Base-by-base conservation (phyloP, 306 rosid species). In the Quercus berberidifolia region DNA sequence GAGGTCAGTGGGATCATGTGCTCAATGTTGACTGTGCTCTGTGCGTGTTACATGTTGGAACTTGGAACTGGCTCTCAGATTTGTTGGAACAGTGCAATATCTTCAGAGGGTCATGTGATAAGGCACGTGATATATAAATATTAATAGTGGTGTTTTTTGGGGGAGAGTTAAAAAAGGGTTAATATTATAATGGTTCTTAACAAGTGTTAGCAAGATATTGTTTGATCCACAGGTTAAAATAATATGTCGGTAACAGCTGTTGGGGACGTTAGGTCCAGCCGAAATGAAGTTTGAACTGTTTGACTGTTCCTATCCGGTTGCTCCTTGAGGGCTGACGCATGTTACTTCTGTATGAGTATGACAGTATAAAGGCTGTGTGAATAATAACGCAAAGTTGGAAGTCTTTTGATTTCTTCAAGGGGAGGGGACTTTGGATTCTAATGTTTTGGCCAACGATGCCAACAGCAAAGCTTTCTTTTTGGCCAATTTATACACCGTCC, bases 1-100 rank as follows among this genome's bases (percentile, higher is more conserved):
- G 88, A 78, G 74, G 73, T 74, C 78, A 78, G 78, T 60, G 74
- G 81, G 84, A 74, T 89, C 93, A 91, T 85, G 97, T 89, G 96
- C 93, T 81, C 67, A 75, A 73, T 76, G 63, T 87, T 82, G 80
- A 80, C 86, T 76, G 84, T 41, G 46, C 0, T 77, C 85, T 76
- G 84, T 41, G 46, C 2, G 46, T 41, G 46, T 25, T 85, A 31
- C 77, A 76, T 58, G 77, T 78, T 71, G 78, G 70, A 51, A 77
- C 73, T 77, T 71, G 78, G 69, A 31, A 31, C 71, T 78, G 85
- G 71, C 81, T 85, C 23, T 46, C 63, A 67, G 82, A 86, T 80
- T 76, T 79, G 65, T 60, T 74, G 81, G 55, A 5, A 75, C 75
- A 73, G 63, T 75, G 69, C 71, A 38, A 13, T 28, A 57, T 19